Conservation (phyloP, 2,329 filamentous ascomycete genomes). For the Bipolaris victoriae region DNA sequence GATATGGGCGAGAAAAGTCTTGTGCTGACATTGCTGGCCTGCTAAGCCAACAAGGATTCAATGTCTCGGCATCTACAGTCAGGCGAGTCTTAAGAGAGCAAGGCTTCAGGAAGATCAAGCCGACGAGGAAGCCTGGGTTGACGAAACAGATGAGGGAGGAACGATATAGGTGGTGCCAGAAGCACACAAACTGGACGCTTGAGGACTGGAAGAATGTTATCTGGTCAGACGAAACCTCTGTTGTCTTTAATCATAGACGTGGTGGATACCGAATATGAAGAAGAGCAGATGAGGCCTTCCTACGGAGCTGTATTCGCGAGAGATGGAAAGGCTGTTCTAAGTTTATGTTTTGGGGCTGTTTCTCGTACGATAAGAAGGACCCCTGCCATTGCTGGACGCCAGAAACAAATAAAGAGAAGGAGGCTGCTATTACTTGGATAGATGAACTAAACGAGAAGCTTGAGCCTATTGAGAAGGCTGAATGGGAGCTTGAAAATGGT, state of each 20-base stretch:
- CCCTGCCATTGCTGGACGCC: too few relatives aligned
- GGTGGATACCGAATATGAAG: conserved; percentile 11
- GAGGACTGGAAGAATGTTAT: conserved; percentile 23
- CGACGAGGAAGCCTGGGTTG: conserved; percentile 16
- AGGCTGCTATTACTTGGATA: too few relatives aligned
- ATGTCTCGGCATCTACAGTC: too few relatives aligned
- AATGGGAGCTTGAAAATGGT: too few relatives aligned
- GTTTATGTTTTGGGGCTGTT: conserved; percentile 4
- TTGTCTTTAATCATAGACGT: conserved; percentile 9
- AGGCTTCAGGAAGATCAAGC: conserved; percentile 12
- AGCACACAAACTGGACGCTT: conserved; percentile 9
- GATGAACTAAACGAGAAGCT: too few relatives aligned
- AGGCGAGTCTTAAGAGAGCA: not conserved
- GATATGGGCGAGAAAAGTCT: too few relatives aligned
- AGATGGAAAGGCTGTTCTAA: conserved; percentile 18
- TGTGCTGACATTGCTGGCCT: too few relatives aligned
- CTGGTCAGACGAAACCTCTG: conserved; percentile 13
- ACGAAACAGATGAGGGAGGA: conserved; percentile 7
- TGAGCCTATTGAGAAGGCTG: too few relatives aligned
- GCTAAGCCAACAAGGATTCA: too few relatives aligned
- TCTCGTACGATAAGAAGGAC: not conserved
- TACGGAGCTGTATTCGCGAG: conserved; percentile 13
- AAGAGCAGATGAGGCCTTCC: conserved; percentile 13
- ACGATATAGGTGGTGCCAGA: conserved; percentile 1
- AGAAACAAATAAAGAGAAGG: too few relatives aligned